A percentile compares a stretch with the other conserved stretches of the same genome.
Evolutionary conservation across 2,329 filamentous ascomycete genomes (phyloP).

Genomic region (Venturia pyrina): DNA sequence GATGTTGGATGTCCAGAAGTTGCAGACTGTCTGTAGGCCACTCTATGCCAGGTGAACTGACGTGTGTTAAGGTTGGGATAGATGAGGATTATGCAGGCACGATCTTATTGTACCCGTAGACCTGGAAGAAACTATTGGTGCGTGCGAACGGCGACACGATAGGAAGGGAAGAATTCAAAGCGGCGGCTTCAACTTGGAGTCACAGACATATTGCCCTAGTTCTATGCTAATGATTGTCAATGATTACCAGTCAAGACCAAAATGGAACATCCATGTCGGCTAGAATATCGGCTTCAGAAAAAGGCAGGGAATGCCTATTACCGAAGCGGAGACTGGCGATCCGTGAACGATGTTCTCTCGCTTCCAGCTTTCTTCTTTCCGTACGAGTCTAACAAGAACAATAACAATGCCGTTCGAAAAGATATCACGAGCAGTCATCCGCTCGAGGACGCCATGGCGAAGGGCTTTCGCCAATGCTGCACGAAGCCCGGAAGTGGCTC

Average conservation of each 20-base stretch:
- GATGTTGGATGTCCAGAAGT: not conserved
- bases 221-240: no score
- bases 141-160: not conserved
- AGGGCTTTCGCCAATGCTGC: slow-evolving; percentile 2
- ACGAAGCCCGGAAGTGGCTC: slow-evolving; percentile 29
- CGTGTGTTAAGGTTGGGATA: not conserved
- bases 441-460: slow-evolving; percentile 14
- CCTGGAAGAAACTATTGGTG: not conserved
- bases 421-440: not conserved
- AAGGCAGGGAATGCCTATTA: no score
- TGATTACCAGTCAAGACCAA: not conserved
- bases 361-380: not conserved
- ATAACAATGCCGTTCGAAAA: not conserved
- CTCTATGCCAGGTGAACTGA: not conserved
- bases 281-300: not conserved
- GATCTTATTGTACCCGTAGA: not conserved
- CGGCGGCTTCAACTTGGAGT: not conserved
- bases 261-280: not conserved
- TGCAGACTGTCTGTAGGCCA: not conserved
- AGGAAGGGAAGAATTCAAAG: not conserved
- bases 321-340: not conserved
- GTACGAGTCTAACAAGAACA: not conserved
- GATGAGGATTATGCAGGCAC: not conserved
- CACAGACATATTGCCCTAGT: slow-evolving; percentile 10
- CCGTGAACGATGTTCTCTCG: not conserved